These are phyloP conservation scores for Oropetium thomaeum DNA, from an alignment of 176 grass and related monocot species.

Conservation along the genomic window DNA sequence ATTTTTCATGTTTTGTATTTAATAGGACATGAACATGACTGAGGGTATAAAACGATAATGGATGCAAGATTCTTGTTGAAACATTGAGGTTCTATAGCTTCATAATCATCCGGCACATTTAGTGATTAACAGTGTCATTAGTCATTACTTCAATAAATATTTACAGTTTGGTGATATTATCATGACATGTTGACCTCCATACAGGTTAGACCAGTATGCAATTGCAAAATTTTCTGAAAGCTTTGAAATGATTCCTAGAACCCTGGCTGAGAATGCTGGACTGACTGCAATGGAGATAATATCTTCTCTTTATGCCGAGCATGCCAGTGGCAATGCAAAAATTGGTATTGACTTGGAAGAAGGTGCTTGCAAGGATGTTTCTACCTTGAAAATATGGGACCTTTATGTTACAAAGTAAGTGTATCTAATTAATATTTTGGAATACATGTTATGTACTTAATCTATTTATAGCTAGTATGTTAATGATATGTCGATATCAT, in stretches of 20 bases:
- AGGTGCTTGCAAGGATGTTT: slow-evolving; percentile 76
- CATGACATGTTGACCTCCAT: slow-evolving; percentile 21
- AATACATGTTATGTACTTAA: neutral
- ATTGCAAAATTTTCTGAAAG: slow-evolving; percentile 94
- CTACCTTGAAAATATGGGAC: slow-evolving; percentile 76
- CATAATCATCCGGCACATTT: too few species aligned
- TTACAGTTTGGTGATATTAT: neutral
- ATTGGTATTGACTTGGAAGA: slow-evolving; percentile 82
- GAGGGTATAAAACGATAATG: too few species aligned
- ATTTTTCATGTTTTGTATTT: neutral
- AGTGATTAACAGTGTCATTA: too few species aligned
- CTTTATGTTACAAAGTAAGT: slow-evolving; percentile 91
- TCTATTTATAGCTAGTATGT: neutral
- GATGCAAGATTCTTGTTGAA: too few species aligned
- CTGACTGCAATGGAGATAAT: slow-evolving; percentile 91
- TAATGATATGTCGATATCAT: neutral
- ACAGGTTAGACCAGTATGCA: slow-evolving; percentile 91
- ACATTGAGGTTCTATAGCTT: too few species aligned
- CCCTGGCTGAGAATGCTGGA: slow-evolving; percentile 81
- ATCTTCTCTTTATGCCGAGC: slow-evolving; percentile 90
- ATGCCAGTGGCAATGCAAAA: slow-evolving; percentile 72
- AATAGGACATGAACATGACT: too few species aligned
- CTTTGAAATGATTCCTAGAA: slow-evolving; percentile 98
- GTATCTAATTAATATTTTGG: neutral
- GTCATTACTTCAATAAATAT: too few species aligned